phyloP scores from a whole-genome alignment of 768 basidiomycete genomes.

The Dioszegia aurantiaca region DNA sequence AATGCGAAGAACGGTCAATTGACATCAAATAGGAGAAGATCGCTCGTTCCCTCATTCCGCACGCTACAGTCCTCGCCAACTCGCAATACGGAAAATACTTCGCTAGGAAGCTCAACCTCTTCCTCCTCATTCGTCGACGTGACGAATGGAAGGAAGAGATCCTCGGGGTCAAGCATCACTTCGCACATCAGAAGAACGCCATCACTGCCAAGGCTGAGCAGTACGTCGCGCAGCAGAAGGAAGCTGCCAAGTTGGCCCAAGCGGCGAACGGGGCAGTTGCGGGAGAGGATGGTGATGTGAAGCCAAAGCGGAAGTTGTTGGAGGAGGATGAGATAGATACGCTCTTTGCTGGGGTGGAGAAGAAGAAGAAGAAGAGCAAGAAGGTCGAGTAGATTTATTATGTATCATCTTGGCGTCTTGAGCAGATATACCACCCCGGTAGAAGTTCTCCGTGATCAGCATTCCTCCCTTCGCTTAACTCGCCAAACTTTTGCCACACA shows the following conservation, averaged over 20 bases:
- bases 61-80: conserved; percentile 68
- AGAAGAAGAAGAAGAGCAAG: conserved; percentile 35
- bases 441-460: not conserved
- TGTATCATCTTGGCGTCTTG: not conserved
- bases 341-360: conserved; percentile 37
- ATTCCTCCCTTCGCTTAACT: conserved; percentile 1
- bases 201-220: conserved; percentile 20
- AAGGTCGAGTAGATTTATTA: not conserved
- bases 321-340: conserved; percentile 47
- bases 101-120: conserved; percentile 69
- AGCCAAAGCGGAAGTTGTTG: conserved; percentile 27
- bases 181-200: conserved; percentile 35
- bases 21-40: conserved; percentile 98
- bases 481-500: conserved; percentile 5
- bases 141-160: conserved; percentile 81
- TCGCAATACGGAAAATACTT: conserved; percentile 89
- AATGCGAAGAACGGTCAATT: too few species aligned
- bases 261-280: not conserved
- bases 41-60: conserved; percentile 69
- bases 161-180: conserved; percentile 53
- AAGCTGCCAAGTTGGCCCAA: not conserved
- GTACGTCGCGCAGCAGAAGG: conserved; percentile 42
- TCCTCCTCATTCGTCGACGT: conserved; percentile 71
- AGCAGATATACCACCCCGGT: not conserved
- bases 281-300: not conserved